phyloP scores from a whole-genome alignment of 768 basidiomycete genomes.

The Dictyophora rubrovolvata region DNA sequence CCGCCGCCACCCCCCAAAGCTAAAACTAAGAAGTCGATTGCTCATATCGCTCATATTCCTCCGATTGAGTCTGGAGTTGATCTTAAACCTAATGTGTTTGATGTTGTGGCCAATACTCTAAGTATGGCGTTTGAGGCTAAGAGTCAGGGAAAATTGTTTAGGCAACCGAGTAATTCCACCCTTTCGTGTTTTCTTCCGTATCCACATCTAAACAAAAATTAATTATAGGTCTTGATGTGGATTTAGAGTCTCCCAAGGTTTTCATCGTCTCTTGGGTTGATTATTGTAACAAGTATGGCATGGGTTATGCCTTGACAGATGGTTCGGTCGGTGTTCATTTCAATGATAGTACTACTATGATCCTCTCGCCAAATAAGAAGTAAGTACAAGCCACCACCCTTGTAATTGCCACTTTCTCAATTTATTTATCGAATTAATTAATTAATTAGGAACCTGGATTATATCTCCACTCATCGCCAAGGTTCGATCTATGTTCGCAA shows the following conservation, averaged over 20 bases:
- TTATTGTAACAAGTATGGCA: constrained; percentile 99
- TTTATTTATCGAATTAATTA: constrained; percentile 5
- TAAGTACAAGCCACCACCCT: constrained; percentile 29
- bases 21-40: constrained; percentile 22
- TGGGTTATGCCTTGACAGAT: constrained; percentile 96
- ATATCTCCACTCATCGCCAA: constrained; percentile 58
- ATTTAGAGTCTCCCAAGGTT: constrained; percentile 56
- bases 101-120: constrained; percentile 46
- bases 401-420: background rate
- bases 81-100: constrained; percentile 47
- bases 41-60: constrained; percentile 15
- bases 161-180: constrained; percentile 39
- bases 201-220: background rate
- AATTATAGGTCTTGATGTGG: constrained; percentile 27
- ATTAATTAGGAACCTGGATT: constrained; percentile 71
- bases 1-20: constrained; percentile 14
- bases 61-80: constrained; percentile 18
- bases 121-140: constrained; percentile 60
- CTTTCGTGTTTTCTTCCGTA: background rate
- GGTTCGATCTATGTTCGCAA: constrained; percentile 64
- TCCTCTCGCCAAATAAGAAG: constrained; percentile 82
- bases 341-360: constrained; percentile 85
- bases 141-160: constrained; percentile 52
- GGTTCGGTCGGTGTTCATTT: constrained; percentile 93
- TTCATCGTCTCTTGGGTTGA: constrained; percentile 99